Evolutionary conservation across 108 stramenopile genomes (phyloP).

Genomic region (Conticribra guillardii): DNA sequence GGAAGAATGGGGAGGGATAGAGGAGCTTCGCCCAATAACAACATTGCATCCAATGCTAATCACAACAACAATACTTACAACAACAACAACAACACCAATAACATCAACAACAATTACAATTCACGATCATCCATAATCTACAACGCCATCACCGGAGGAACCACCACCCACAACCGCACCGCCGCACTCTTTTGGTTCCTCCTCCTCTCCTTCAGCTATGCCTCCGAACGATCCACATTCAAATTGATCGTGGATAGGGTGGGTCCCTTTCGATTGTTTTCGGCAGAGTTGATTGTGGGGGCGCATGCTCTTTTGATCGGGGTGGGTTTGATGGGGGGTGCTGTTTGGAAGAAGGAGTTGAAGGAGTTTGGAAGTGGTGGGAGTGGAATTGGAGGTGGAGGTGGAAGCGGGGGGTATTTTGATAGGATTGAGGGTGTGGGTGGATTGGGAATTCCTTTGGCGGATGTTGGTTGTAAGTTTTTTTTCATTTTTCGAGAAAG

Average conservation of each 20-base stretch:
- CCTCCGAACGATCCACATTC: slow-evolving; percentile 79
- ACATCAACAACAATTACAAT: slow-evolving; percentile 6
- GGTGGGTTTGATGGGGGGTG: slow-evolving; percentile 52
- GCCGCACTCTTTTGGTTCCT: slow-evolving; percentile 83
- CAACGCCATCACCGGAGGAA: slow-evolving; percentile 38
- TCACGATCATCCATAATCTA: slow-evolving; percentile 26
- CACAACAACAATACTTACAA: background rate
- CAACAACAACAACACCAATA: slow-evolving; percentile 2
- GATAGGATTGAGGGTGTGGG: slow-evolving; percentile 14
- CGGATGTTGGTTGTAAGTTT: slow-evolving; percentile 74
- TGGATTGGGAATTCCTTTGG: slow-evolving; percentile 62
- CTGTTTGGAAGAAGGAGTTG: slow-evolving; percentile 11
- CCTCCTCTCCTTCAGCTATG: slow-evolving; percentile 68
- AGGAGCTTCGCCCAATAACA: too few relatives aligned
- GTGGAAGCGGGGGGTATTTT: background rate
- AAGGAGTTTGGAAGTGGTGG: background rate
- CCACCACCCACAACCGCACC: slow-evolving; percentile 43
- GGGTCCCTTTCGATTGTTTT: slow-evolving; percentile 82
- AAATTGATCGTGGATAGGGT: slow-evolving; percentile 81
- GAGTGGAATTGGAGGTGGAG: slow-evolving; percentile 3
- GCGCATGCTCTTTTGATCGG: slow-evolving; percentile 67
- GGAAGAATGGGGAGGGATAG: too few relatives aligned
- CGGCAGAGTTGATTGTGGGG: slow-evolving; percentile 69
- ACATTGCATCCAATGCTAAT: background rate
- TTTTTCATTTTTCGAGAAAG: slow-evolving; percentile 2